Conservation (phyloP, 495 filamentous ascomycete genomes). For the Cercophora newfieldiana region DNA sequence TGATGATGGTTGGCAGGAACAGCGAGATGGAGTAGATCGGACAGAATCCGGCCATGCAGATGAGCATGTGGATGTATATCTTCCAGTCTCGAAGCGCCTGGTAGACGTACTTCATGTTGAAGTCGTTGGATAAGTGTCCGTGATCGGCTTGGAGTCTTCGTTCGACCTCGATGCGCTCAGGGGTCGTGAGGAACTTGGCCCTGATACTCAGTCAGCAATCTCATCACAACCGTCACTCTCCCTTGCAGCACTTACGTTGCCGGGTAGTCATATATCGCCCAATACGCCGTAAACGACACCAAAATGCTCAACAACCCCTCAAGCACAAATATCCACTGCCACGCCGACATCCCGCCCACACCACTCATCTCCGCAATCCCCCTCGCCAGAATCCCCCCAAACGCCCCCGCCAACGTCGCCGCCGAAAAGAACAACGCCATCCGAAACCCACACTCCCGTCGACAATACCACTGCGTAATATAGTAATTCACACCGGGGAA, state of each 20-base stretch:
- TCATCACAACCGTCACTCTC: neutral
- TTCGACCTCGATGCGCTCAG: conserved; percentile 52
- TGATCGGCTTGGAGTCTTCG: conserved; percentile 52
- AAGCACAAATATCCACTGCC: conserved; percentile 73
- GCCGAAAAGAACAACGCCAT: conserved; percentile 62
- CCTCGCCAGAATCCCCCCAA: conserved; percentile 65
- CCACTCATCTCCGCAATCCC: conserved; percentile 61
- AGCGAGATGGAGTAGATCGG: conserved; percentile 61
- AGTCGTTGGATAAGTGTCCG: conserved; percentile 68
- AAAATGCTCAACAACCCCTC: conserved; percentile 51
- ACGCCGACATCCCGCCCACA: conserved; percentile 48
- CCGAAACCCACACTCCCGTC: conserved; percentile 31
- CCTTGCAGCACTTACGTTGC: conserved; percentile 40
- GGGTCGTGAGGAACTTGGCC: conserved; percentile 51
- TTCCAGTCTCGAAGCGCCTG: conserved; percentile 66
- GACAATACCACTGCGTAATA: conserved; percentile 73
- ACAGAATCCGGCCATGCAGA: conserved; percentile 43
- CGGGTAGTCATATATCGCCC: conserved; percentile 60
- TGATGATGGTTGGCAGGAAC: conserved; percentile 65
- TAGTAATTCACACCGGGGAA: conserved; percentile 74
- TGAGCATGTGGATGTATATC: conserved; percentile 52
- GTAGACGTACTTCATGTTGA: conserved; percentile 68
- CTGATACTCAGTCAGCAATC: conserved; percentile 20
- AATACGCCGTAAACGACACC: conserved; percentile 53
- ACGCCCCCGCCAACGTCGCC: conserved; percentile 61